Evolutionary conservation across 2,329 filamentous ascomycete genomes (phyloP).

Genomic region (Hypoxylon sp.): DNA sequence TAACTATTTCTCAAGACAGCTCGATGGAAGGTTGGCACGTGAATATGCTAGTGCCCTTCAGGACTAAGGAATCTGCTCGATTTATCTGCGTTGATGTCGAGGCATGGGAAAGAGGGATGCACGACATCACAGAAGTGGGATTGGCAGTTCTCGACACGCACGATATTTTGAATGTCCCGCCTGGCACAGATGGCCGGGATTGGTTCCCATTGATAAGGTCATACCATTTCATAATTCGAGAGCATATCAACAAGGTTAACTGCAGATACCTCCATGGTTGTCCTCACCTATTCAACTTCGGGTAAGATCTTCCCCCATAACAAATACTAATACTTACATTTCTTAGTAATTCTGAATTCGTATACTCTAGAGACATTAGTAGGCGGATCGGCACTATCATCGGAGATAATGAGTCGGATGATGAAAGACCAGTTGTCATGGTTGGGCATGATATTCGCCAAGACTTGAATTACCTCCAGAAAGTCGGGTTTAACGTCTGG

Average conservation of each 20-base stretch:
- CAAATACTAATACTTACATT: constrained; percentile 31
- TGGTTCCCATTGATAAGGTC: constrained; percentile 79
- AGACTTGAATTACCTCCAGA: constrained; percentile 78
- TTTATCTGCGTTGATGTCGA: constrained; percentile 89
- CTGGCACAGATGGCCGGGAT: constrained; percentile 72
- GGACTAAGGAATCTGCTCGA: constrained; percentile 70
- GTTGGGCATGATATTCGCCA: constrained; percentile 80
- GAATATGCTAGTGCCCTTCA: constrained; percentile 60
- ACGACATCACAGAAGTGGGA: constrained; percentile 86
- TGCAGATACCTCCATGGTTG: constrained; percentile 77
- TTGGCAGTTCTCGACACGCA: constrained; percentile 83
- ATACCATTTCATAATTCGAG: constrained; percentile 82
- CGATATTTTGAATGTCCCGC: constrained; percentile 66
- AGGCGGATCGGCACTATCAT: constrained; percentile 58
- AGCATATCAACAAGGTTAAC: constrained; percentile 78
- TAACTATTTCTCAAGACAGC: constrained; percentile 20
- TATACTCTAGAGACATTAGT: constrained; percentile 55
- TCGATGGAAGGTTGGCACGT: constrained; percentile 58
- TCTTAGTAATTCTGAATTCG: constrained; percentile 60
- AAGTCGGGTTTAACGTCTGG: constrained; percentile 74
- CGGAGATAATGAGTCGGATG: constrained; percentile 42
- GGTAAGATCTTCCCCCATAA: constrained; percentile 61
- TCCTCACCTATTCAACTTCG: constrained; percentile 82
- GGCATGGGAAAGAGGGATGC: constrained; percentile 77
- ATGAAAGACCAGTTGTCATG: constrained; percentile 71